These are phyloP conservation scores for Yarrowia sp. DNA, from an alignment of 805 yeast species.

Conservation along the genomic window DNA sequence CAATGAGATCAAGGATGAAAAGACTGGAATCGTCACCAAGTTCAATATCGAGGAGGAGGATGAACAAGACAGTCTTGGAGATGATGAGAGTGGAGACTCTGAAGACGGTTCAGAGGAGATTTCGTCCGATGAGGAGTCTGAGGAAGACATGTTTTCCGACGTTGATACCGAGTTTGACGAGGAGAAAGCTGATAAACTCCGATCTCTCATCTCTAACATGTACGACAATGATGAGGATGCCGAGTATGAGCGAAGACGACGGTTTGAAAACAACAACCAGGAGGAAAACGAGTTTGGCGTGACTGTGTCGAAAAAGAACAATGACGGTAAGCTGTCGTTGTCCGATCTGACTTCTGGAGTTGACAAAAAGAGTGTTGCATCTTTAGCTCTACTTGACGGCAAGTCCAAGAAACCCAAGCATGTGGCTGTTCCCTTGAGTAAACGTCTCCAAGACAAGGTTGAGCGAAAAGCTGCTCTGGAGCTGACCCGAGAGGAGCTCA, in stretches of 20 bases:
- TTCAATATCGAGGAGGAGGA: slow-evolving; percentile 29
- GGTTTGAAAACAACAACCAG: slow-evolving; percentile 52
- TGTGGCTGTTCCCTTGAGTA: slow-evolving; percentile 78
- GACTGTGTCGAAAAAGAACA: slow-evolving; percentile 38
- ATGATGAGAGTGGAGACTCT: slow-evolving; percentile 31
- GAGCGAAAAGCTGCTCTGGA: slow-evolving; percentile 91
- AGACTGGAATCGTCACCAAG: neutral
- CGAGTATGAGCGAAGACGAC: slow-evolving; percentile 44
- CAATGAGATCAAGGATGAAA: slow-evolving; percentile 29
- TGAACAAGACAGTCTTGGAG: slow-evolving; percentile 29
- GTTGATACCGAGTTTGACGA: slow-evolving; percentile 38
- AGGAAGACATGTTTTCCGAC: slow-evolving; percentile 29
- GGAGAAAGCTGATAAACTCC: slow-evolving; percentile 47
- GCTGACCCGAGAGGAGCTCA: slow-evolving; percentile 78
- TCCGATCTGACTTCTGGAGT: slow-evolving; percentile 71
- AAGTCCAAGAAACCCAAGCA: slow-evolving; percentile 45
- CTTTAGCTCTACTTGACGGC: slow-evolving; percentile 46
- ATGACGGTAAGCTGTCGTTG: slow-evolving; percentile 58
- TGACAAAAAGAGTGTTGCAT: slow-evolving; percentile 48
- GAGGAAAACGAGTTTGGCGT: slow-evolving; percentile 69
- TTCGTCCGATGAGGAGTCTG: slow-evolving; percentile 31
- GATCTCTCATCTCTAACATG: slow-evolving; percentile 38
- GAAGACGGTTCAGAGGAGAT: neutral
- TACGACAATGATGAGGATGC: slow-evolving; percentile 32
- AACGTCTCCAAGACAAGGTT: slow-evolving; percentile 76